Percentiles rank a stretch among this genome's conserved stretches.
Evolutionary conservation across 768 basidiomycete genomes (phyloP).

Genomic region (Hortiboletus campestris): DNA sequence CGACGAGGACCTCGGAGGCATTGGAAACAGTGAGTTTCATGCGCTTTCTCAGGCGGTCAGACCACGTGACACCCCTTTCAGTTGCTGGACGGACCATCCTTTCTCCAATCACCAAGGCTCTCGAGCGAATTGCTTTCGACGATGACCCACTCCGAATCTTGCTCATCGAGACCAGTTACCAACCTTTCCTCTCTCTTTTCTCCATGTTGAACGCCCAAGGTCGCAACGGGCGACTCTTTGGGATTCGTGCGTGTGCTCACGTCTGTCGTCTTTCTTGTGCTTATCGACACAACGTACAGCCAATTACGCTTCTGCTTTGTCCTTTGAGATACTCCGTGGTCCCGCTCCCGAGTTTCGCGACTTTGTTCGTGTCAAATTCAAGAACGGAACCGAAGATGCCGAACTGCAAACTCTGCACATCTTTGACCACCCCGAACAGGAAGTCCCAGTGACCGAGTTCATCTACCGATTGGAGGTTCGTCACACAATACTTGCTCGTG

Average conservation of each 20-base stretch:
- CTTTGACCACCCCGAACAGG: conserved; percentile 65
- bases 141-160: conserved; percentile 76
- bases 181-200: conserved; percentile 86
- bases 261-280: background rate
- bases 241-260: conserved; percentile 53
- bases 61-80: conserved; percentile 26
- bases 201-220: conserved; percentile 60
- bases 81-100: conserved; percentile 81
- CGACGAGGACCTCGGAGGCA: conserved; percentile 53
- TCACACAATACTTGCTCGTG: background rate
- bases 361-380: conserved; percentile 80
- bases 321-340: conserved; percentile 73
- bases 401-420: conserved; percentile 63
- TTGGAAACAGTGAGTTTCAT: conserved; percentile 68
- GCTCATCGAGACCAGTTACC: conserved; percentile 77
- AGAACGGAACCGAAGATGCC: conserved; percentile 62
- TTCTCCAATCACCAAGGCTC: conserved; percentile 64
- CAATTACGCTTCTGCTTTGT: conserved; percentile 68
- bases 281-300: conserved; percentile 39
- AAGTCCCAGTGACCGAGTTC: conserved; percentile 75
- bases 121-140: conserved; percentile 76
- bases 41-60: background rate
- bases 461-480: conserved; percentile 77
- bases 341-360: conserved; percentile 73
- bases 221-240: conserved; percentile 52